These are phyloP conservation scores for Thuidium tamariscinum DNA, from an alignment of 225 moss, liverwort and hornwort species.

Conservation along the genomic window DNA sequence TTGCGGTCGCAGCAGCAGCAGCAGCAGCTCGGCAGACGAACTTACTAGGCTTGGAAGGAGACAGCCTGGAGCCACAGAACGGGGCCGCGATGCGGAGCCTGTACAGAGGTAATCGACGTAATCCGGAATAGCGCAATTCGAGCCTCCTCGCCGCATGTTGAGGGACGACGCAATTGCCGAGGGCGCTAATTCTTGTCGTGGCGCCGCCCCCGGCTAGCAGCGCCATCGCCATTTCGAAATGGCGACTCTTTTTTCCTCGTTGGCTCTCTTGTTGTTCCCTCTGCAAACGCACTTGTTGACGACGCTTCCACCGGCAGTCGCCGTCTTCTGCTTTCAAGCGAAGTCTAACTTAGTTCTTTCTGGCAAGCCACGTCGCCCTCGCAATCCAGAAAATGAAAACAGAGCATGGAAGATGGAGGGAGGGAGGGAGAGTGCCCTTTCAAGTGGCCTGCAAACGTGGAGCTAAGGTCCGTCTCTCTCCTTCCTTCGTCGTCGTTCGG, in stretches of 20 bases:
- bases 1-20: background rate
- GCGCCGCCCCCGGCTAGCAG: constrained; percentile 16
- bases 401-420: background rate
- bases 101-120: background rate
- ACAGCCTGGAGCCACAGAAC: background rate
- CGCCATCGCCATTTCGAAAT: constrained; percentile 11
- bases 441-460: background rate
- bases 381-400: background rate
- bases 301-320: background rate
- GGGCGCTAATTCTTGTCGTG: background rate
- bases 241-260: no score
- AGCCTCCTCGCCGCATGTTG: background rate
- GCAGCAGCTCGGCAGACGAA: constrained; percentile 16
- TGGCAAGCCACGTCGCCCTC: background rate
- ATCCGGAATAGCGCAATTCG: background rate
- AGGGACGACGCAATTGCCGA: constrained; percentile 13
- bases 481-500: background rate
- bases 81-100: background rate
- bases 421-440: background rate
- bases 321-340: background rate
- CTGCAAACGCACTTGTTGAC: background rate
- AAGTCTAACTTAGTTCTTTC: background rate
- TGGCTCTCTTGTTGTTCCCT: background rate
- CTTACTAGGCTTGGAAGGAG: background rate
- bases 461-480: background rate